Evolutionary conservation across 2,329 filamentous ascomycete species (phyloP), one percentile per base, ranked within the genome.

Genomic region (Venturia aucupariae): DNA sequence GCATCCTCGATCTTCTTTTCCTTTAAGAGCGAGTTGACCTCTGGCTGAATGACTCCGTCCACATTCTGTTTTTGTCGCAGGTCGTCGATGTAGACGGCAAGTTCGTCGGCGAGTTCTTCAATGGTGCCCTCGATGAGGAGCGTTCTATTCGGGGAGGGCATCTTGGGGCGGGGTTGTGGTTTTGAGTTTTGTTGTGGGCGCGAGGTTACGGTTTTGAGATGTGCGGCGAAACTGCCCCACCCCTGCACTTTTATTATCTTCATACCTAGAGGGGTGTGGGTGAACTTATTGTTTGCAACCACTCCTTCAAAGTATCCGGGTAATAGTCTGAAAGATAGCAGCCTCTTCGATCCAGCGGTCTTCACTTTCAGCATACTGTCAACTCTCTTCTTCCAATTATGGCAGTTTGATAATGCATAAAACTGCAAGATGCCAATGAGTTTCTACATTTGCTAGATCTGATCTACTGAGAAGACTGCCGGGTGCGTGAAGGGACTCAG

Each of bases 31-130:
- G 90, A 85, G 76, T 87, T 82, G 75, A 94, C 80, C 70, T 89
- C 86, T 69, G 81, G 74, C 72, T 83, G 81, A 66, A 88, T 73
- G 62, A 76, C 78, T 68, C 77, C 76, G 68, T 83, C 82, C 67
- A 84, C 82, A 71, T 79, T 78, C 68, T 78, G 75, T 68, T 73
- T 72, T 74, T 90, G 88, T 73, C 90, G 89, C 75, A 92, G 85
- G 71, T 87, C 82, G 78, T 96, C 91, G 76, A 99, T 83, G 80
- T 96, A 97, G 72, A 92, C 89, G 77, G 93, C 92, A 82, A 99
- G 90, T 81, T 99, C 94, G 78, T 90, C 87, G 73, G 90, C 87
- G 75, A 97, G 87, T 81, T 97, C 94, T 76, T 92, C 87, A 77
- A 97, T 96, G 72, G 86, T 85, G 77, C 94, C 94, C 82, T 99